Conservation (phyloP, 1,284 basidiomycete species). For the Ceratobasidium theobromae region DNA sequence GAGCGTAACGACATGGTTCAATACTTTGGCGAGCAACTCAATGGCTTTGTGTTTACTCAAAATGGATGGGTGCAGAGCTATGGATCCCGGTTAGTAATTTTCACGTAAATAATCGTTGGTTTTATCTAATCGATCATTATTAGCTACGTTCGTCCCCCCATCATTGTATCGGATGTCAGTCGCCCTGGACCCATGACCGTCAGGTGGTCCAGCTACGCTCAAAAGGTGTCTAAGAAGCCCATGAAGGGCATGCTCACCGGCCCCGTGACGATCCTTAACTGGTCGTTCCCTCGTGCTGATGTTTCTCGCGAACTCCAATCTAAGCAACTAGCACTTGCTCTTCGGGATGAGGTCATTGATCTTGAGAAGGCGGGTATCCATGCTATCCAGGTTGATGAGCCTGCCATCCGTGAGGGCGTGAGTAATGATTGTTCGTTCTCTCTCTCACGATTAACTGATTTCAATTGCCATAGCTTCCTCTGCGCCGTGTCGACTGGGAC, state of each 20-base stretch:
- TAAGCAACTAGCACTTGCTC: conserved; percentile 96
- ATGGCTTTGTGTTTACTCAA: conserved; percentile 97
- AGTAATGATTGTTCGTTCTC: conserved; percentile 39
- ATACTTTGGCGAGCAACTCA: conserved; percentile 98
- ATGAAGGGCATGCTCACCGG: conserved; percentile 99
- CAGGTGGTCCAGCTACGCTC: conserved; percentile 95
- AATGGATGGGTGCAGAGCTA: conserved; percentile 99
- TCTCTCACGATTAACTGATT: conserved; percentile 4
- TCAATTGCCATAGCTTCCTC: conserved; percentile 80
- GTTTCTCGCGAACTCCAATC: conserved; percentile 96
- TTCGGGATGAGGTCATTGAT: conserved; percentile 98
- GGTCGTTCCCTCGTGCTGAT: conserved; percentile 99
- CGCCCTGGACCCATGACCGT: conserved; percentile 94
- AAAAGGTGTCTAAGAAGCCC: conserved; percentile 89
- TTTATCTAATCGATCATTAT: conserved; percentile 45
- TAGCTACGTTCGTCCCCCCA: conserved; percentile 98
- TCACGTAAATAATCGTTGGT: conserved; percentile 11
- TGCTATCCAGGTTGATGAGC: conserved; percentile 99
- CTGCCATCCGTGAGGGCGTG: conserved; percentile 98
- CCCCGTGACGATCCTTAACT: conserved; percentile 97
- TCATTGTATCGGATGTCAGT: conserved; percentile 98
- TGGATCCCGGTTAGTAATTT: conserved; percentile 68
- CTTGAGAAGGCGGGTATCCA: conserved; percentile 97
- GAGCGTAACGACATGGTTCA: conserved; percentile 99
- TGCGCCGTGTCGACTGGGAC: conserved; percentile 93